A percentile compares a stretch with the other conserved stretches of the same genome.
Evolutionary conservation across 768 basidiomycete species (phyloP).

Genomic region (Sporobolomyces pararoseus): DNA sequence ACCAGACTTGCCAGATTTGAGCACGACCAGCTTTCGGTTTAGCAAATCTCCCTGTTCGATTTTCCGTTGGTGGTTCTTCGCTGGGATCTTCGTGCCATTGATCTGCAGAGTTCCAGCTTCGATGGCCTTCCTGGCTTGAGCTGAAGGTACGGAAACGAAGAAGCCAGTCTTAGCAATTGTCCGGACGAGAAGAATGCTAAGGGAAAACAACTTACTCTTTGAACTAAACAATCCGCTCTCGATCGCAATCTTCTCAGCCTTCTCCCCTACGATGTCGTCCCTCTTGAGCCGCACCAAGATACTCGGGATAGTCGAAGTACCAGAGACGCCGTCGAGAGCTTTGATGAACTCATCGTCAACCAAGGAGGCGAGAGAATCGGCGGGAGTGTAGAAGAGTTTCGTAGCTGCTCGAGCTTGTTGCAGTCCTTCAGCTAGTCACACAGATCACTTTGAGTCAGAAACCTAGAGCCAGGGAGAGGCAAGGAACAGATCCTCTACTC

Average conservation of each 20-base stretch:
- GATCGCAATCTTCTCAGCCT: constrained; percentile 26
- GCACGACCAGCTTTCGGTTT: constrained; percentile 19
- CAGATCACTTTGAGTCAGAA: not conserved
- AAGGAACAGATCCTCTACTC: constrained; percentile 43
- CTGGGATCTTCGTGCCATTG: constrained; percentile 22
- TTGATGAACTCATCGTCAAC: constrained; percentile 4
- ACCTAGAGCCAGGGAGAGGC: not conserved
- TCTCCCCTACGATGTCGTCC: constrained; percentile 5
- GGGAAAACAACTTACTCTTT: constrained; percentile 26
- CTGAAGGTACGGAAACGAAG: constrained; percentile 8
- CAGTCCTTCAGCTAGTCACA: constrained; percentile 26
- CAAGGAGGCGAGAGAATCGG: constrained; percentile 1
- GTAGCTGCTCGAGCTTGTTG: constrained; percentile 39
- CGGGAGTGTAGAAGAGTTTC: constrained; percentile 25
- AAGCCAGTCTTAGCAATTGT: not conserved
- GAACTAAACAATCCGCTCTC: constrained; percentile 34
- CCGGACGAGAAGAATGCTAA: no score
- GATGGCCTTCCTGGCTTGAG: constrained; percentile 37
- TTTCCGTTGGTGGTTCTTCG: constrained; percentile 21
- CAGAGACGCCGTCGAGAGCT: constrained; percentile 25
- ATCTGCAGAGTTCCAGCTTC: constrained; percentile 30
- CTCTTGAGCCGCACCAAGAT: constrained; percentile 10
- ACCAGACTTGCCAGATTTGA: constrained; percentile 29
- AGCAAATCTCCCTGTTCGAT: constrained; percentile 26
- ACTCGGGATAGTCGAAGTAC: constrained; percentile 14